Evolutionary conservation across 1,284 basidiomycete species (phyloP).

Genomic region (Ceratobasidium sp.): DNA sequence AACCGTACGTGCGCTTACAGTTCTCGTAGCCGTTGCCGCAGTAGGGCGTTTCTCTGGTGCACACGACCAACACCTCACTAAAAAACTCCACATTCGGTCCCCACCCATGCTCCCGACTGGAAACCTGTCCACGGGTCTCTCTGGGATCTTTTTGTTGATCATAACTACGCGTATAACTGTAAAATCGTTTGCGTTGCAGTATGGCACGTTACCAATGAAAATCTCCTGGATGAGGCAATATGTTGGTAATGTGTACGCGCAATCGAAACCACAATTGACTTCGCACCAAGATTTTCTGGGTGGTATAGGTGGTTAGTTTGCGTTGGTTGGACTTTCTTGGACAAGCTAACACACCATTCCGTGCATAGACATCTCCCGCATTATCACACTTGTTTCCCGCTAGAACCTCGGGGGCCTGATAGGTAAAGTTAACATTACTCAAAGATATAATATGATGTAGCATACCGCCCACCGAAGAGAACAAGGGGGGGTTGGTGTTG

Average conservation of each 20-base stretch:
- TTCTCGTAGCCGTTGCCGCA: background rate
- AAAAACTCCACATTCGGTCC: background rate
- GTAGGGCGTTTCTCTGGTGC: background rate
- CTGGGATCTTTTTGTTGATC: background rate
- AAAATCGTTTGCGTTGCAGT: background rate
- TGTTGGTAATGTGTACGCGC: background rate
- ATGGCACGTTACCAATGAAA: background rate
- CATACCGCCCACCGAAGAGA: conserved; percentile 11
- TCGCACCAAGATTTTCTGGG: background rate
- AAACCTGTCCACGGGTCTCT: background rate
- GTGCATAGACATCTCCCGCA: background rate
- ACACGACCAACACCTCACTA: background rate
- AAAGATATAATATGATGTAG: background rate
- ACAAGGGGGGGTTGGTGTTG: background rate
- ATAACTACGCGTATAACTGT: background rate
- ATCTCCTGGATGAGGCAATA: background rate
- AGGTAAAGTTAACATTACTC: background rate
- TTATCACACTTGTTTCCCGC: background rate
- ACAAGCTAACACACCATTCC: conserved; percentile 1
- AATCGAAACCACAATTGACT: background rate
- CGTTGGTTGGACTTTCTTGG: background rate
- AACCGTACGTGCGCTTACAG: background rate
- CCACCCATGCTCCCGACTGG: background rate
- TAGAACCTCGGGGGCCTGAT: conserved; percentile 3
- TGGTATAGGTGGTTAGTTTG: background rate